These are phyloP conservation scores for Craterostigma plantagineum DNA, from an alignment of 257 asterid genomes.

Conservation along the genomic window DNA sequence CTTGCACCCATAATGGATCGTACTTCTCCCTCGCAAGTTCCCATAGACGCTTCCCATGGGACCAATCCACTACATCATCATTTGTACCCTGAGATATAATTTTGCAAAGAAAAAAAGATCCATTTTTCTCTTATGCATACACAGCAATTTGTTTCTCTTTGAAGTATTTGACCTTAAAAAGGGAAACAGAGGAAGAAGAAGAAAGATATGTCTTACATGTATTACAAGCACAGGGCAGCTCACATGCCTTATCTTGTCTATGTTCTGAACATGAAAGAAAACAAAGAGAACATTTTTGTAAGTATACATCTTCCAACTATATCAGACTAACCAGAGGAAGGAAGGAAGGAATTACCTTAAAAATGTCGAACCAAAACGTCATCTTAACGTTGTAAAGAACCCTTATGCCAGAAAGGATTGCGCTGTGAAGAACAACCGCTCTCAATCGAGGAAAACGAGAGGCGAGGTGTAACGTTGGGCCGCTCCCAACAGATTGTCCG, in stretches of 20 bases:
- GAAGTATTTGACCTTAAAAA: no score
- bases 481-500: conserved; percentile 98
- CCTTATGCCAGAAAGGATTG: conserved; percentile 94
- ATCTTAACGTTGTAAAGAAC: conserved; percentile 84
- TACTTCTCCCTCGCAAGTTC: conserved; percentile 92
- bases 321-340: conserved; percentile 1
- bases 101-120: background rate
- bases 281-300: conserved; percentile 5
- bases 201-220: conserved; percentile 74
- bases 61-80: conserved; percentile 78
- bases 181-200: no score
- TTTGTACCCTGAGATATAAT: conserved; percentile 41
- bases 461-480: conserved; percentile 88
- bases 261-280: conserved; percentile 42
- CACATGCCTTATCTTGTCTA: conserved; percentile 79
- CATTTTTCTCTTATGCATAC: background rate
- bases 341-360: conserved; percentile 41
- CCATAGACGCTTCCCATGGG: conserved; percentile 92
- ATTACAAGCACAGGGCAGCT: conserved; percentile 86
- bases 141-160: background rate
- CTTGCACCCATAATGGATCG: conserved; percentile 88
- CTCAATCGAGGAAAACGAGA: conserved; percentile 57
- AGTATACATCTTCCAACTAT: conserved; percentile 10
- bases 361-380: conserved; percentile 98
- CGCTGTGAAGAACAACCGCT: conserved; percentile 92